phyloP scores from a whole-genome alignment of 106 monocot species.

The Vanilla planifolia region DNA sequence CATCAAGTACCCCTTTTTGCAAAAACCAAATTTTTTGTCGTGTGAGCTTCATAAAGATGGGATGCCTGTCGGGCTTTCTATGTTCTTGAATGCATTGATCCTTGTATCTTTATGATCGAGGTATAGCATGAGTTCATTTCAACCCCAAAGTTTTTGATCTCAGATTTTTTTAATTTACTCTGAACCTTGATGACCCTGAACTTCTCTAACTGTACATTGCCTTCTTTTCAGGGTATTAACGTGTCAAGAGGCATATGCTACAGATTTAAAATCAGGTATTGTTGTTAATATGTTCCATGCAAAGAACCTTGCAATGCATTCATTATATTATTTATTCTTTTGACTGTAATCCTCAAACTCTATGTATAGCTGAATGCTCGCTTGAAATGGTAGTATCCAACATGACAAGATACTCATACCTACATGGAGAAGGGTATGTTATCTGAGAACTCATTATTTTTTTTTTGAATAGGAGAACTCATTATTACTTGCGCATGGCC shows the following conservation, averaged over 20 bases:
- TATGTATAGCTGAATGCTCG: neutral
- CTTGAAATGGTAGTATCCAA: neutral
- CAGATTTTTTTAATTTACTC: too few species aligned
- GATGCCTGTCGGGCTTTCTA: too few species aligned
- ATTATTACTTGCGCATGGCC: neutral
- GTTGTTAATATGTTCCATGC: neutral
- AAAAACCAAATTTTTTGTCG: too few species aligned
- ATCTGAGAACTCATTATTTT: too few species aligned
- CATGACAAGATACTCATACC: constrained; percentile 6
- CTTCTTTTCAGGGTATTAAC: constrained; percentile 7
- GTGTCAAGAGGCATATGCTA: constrained; percentile 1
- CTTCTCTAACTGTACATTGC: neutral
- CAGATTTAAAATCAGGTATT: constrained; percentile 1
- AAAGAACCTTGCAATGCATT: neutral
- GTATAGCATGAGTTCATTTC: too few species aligned
- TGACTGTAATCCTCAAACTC: neutral
- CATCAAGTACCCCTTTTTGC: too few species aligned
- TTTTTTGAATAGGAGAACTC: too few species aligned
- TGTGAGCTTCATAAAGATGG: too few species aligned
- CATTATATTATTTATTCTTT: neutral
- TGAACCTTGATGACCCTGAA: too few species aligned
- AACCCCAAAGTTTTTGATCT: too few species aligned
- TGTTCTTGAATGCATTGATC: too few species aligned
- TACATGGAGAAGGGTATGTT: constrained; percentile 7
- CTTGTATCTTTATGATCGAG: too few species aligned